Base-by-base conservation (phyloP, 2,329 filamentous ascomycete species). In the Aspergillus vadensis region DNA sequence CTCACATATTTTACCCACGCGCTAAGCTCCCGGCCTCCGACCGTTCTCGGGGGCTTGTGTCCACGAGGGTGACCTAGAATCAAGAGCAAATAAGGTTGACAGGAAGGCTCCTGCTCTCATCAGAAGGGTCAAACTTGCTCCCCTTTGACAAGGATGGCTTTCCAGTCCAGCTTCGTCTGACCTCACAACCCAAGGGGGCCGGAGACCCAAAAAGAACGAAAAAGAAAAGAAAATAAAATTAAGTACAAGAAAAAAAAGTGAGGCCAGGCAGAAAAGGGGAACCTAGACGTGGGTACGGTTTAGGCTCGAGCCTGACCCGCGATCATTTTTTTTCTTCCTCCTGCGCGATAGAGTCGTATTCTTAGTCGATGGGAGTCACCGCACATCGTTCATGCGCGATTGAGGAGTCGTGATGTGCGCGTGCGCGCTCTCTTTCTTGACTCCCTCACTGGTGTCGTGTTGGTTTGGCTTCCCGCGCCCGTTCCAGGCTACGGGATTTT, bases 281-380 rank as follows among this genome's bases (percentile, higher is more conserved):
- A 50, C 10, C 32, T 48, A 30, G 55, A 30, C 41, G 44, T 61
- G 57, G 61, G 41, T 43, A 44, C 39, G 39, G 41, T 44, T 49
- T 43, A 49, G 50, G 27, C 58, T 57, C 52, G 57, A 58, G 55
- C 58, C 54, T 61, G 38, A 41, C 53, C 30, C 48, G 55, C 57
- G 43, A 53, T 52, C 27, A 43, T 38, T n/a, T 39, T 47, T 43
- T 44, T 44, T 27, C 19, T 14, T 44, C 41, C 57, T 63, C 12
- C 32, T 36, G 58, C 61, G 58, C 61, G 61, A 63, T 60, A 63
- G 59, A 59, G 57, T 55, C 39, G n/a, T 43, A 43, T 44, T 44
- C 44, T 49, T 49, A 43, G 15, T 43, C 15, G 15, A 17, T 17
- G 39, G 39, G 39, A 19, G 19, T 8, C 10, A 43, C 39, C 39